phyloP scores from a whole-genome alignment of 768 basidiomycete species.

The Tephrocybe sp. region DNA sequence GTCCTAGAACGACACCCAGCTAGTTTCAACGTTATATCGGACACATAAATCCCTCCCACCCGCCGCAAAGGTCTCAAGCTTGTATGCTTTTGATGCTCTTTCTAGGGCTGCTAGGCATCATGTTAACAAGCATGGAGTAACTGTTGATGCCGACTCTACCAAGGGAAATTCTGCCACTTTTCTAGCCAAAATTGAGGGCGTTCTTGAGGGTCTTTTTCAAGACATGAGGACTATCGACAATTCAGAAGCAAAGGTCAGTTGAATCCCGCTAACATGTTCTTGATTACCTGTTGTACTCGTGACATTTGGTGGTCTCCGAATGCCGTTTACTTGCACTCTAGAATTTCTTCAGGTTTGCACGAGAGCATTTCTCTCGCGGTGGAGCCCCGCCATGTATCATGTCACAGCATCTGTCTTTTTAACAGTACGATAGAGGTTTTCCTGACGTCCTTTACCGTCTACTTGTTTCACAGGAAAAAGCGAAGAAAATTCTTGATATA shows the following conservation, averaged over 20 bases:
- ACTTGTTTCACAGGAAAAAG: constrained; percentile 80
- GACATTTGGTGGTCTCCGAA: not conserved
- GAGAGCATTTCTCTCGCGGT: constrained; percentile 1
- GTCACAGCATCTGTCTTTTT: constrained; percentile 29
- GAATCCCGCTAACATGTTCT: not conserved
- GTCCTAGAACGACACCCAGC: constrained; percentile 74
- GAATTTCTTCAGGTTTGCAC: not conserved
- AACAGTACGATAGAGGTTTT: constrained; percentile 28
- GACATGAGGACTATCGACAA: constrained; percentile 73
- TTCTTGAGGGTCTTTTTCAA: constrained; percentile 85
- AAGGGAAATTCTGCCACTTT: constrained; percentile 81
- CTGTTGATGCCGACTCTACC: constrained; percentile 52
- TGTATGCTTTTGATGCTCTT: constrained; percentile 94
- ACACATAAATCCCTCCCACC: constrained; percentile 79
- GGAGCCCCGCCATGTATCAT: constrained; percentile 15
- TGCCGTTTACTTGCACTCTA: not conserved
- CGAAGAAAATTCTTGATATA: constrained; percentile 96
- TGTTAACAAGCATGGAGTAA: constrained; percentile 62
- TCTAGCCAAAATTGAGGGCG: constrained; percentile 84
- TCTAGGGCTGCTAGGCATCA: constrained; percentile 77
- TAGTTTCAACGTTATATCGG: constrained; percentile 87
- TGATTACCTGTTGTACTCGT: not conserved
- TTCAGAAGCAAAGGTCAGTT: constrained; percentile 86
- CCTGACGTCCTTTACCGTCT: constrained; percentile 40
- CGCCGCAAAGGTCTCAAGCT: constrained; percentile 75